Percentiles rank a stretch among this genome's conserved stretches.
These are phyloP conservation scores for Trichoderma gracile DNA, from an alignment of 2,329 filamentous ascomycete genomes.

Conservation along the genomic window DNA sequence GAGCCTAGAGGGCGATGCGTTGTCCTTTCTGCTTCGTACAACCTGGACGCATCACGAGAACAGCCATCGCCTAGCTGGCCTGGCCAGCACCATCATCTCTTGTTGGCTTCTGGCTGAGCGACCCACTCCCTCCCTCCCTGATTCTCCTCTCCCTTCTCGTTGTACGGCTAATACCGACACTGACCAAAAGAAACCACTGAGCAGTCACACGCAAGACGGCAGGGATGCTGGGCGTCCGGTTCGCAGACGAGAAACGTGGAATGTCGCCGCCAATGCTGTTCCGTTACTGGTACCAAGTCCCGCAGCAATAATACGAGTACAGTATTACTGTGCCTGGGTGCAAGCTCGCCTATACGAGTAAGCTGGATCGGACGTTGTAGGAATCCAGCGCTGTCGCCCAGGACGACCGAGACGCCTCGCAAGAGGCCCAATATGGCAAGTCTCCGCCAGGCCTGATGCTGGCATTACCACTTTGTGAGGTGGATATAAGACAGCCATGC, in stretches of 20 bases:
- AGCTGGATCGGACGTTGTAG: slow-evolving; percentile 23
- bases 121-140: slow-evolving; percentile 3
- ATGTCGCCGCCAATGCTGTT: not conserved
- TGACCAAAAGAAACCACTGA: not conserved
- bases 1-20: slow-evolving; percentile 5
- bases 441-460: not conserved
- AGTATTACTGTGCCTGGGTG: no score
- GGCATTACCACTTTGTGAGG: slow-evolving; percentile 12
- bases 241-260: not conserved
- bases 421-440: slow-evolving; percentile 17
- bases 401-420: not conserved
- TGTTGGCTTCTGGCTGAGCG: not conserved
- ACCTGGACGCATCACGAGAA: slow-evolving; percentile 21
- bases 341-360: not conserved
- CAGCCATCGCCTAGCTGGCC: not conserved
- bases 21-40: slow-evolving; percentile 15
- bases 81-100: not conserved
- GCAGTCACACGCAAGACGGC: not conserved
- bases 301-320: not conserved
- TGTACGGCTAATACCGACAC: not conserved
- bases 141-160: not conserved
- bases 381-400: slow-evolving; percentile 6
- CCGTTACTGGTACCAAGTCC: no score
- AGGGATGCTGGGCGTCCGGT: not conserved
- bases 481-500: slow-evolving; percentile 8